Evolutionary conservation across 1,284 basidiomycete genomes (phyloP).

Genomic region (Sanguinoderma infundibulare): DNA sequence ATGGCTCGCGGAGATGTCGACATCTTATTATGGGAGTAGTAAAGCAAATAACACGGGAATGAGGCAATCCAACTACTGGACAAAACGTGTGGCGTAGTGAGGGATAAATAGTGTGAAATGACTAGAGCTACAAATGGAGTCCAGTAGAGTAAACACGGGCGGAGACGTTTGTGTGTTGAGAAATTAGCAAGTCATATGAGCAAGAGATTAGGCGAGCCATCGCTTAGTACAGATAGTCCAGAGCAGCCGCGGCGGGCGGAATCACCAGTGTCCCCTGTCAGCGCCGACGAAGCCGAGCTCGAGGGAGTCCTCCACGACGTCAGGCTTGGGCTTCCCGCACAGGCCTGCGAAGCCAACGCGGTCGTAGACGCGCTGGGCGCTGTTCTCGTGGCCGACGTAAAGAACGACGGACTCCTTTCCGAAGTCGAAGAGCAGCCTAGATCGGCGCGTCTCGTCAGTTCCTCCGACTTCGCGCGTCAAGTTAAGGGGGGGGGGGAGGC

Average conservation of each 20-base stretch:
- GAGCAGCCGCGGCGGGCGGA: not conserved
- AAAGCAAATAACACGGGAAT: not conserved
- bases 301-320: conserved; percentile 45
- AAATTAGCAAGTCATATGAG: not conserved
- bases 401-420: conserved; percentile 48
- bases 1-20: not conserved
- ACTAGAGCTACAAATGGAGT: conserved; percentile 9
- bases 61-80: not conserved
- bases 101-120: not conserved
- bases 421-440: conserved; percentile 40
- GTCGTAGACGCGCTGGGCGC: conserved; percentile 51
- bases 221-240: not conserved
- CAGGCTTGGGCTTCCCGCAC: conserved; percentile 43
- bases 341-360: conserved; percentile 52
- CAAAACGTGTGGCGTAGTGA: not conserved
- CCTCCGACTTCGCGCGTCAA: not conserved
- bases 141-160: conserved; percentile 3
- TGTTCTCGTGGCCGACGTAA: conserved; percentile 53
- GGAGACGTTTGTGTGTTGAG: not conserved
- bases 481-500: not conserved
- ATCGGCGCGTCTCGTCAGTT: conserved; percentile 6
- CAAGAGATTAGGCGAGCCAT: conserved; percentile 1
- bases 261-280: conserved; percentile 49
- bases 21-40: not conserved
- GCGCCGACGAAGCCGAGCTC: conserved; percentile 51